Evolutionary conservation across 371 early-diverging fungal genomes (phyloP).

Genomic region (Mortierella sp.): DNA sequence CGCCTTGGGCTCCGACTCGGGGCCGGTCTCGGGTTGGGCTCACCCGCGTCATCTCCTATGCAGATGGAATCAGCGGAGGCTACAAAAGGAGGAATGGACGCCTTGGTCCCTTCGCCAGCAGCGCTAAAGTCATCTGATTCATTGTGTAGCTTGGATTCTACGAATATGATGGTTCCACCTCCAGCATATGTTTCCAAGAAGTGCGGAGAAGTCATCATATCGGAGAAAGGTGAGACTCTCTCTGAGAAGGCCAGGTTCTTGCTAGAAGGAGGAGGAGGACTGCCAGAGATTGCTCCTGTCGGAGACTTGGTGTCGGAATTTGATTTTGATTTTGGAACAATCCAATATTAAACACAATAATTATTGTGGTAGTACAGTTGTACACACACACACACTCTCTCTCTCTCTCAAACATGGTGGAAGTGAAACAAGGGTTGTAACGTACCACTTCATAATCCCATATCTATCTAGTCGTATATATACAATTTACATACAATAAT

Average conservation of each 20-base stretch:
- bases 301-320: slow-evolving; percentile 38
- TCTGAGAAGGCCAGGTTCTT: background rate
- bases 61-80: no score
- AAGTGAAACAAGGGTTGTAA: background rate
- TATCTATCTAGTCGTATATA: no score
- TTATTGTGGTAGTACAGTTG: no score
- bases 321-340: slow-evolving; percentile 21
- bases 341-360: slow-evolving; percentile 6
- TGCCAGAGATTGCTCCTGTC: slow-evolving; percentile 37
- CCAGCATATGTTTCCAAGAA: slow-evolving; percentile 28
- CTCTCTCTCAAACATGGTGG: no score
- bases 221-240: slow-evolving; percentile 7
- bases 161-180: slow-evolving; percentile 11
- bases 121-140: background rate
- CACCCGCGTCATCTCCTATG: background rate
- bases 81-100: no score
- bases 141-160: background rate
- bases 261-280: background rate
- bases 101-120: background rate
- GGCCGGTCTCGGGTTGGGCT: background rate
- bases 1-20: background rate
- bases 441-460: no score
- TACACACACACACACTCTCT: no score
- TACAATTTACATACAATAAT: no score
- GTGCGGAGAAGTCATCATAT: slow-evolving; percentile 8